Evolutionary conservation across 2,329 filamentous ascomycete species (phyloP).

Genomic region (Coniosporium tulheliwenetii): DNA sequence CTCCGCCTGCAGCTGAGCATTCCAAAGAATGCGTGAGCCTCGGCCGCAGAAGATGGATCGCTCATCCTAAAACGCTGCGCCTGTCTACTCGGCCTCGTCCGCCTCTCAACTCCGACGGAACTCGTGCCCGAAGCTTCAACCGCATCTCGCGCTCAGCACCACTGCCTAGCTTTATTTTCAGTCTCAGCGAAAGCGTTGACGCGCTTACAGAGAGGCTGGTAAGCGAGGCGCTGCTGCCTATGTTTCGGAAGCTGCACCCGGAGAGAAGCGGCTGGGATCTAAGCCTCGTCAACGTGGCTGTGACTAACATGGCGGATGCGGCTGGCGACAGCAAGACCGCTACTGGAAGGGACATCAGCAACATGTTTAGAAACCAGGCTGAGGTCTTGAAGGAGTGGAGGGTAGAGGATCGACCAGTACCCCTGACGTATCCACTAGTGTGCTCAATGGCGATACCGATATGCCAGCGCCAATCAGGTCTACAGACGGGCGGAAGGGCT

Average conservation of each 20-base stretch:
- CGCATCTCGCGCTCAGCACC: conserved; percentile 63
- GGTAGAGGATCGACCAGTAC: conserved; percentile 30
- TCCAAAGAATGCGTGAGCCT: background rate
- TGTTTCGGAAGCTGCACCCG: conserved; percentile 61
- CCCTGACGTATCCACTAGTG: conserved; percentile 9
- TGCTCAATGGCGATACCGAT: background rate
- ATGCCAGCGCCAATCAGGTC: background rate
- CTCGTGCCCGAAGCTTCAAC: conserved; percentile 42
- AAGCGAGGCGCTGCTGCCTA: conserved; percentile 47
- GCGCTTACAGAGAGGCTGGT: conserved; percentile 53
- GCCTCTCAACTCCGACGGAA: conserved; percentile 35
- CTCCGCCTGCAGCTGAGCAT: conserved; percentile 12
- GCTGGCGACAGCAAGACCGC: conserved; percentile 27
- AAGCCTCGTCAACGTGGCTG: conserved; percentile 72
- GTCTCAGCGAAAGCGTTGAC: conserved; percentile 40
- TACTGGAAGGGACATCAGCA: conserved; percentile 56
- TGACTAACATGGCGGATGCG: conserved; percentile 58
- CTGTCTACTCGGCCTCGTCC: conserved; percentile 57
- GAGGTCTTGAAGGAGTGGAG: conserved; percentile 52
- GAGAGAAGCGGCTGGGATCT: conserved; percentile 61
- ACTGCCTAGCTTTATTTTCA: conserved; percentile 61
- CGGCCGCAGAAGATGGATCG: conserved; percentile 48
- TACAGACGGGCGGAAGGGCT: conserved; percentile 9
- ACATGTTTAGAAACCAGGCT: conserved; percentile 69
- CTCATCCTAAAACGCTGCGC: conserved; percentile 65